These are phyloP conservation scores for Penstemon newberryi DNA, from an alignment of 257 asterid genomes.

Conservation along the genomic window DNA sequence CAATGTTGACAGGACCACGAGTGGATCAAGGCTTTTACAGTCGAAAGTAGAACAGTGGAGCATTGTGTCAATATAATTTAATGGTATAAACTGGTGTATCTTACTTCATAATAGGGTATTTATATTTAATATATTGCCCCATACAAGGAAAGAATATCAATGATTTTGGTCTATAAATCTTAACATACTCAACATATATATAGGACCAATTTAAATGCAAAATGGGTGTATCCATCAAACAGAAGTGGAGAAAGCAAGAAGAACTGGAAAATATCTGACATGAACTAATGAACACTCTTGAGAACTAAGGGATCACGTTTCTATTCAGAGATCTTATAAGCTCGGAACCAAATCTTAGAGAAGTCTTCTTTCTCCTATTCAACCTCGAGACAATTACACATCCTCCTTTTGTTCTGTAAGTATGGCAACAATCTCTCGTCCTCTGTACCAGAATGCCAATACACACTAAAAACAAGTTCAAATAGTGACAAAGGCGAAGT, in stretches of 20 bases:
- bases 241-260: background rate
- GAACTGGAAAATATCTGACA: background rate
- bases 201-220: constrained; percentile 11
- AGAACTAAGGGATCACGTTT: constrained; percentile 7
- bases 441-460: background rate
- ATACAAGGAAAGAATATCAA: no score
- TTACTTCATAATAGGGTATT: no score
- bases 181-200: no score
- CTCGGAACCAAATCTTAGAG: constrained; percentile 2
- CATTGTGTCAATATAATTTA: no score
- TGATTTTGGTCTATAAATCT: no score
- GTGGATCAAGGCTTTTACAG: no score
- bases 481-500: no score
- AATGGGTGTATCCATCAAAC: constrained; percentile 4
- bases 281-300: constrained; percentile 3
- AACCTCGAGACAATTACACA: constrained; percentile 9
- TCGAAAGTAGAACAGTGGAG: no score
- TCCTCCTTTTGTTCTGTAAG: constrained; percentile 6
- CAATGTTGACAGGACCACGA: no score
- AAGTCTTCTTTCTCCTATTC: constrained; percentile 18
- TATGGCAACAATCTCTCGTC: constrained; percentile 3
- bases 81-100: no score
- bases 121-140: no score
- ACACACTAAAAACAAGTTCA: no score
- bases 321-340: background rate